A percentile compares a stretch with the other conserved stretches of the same genome.
These are phyloP conservation scores for Diddensiella santjacobensis DNA, from an alignment of 805 yeast genomes.

Conservation along the genomic window DNA sequence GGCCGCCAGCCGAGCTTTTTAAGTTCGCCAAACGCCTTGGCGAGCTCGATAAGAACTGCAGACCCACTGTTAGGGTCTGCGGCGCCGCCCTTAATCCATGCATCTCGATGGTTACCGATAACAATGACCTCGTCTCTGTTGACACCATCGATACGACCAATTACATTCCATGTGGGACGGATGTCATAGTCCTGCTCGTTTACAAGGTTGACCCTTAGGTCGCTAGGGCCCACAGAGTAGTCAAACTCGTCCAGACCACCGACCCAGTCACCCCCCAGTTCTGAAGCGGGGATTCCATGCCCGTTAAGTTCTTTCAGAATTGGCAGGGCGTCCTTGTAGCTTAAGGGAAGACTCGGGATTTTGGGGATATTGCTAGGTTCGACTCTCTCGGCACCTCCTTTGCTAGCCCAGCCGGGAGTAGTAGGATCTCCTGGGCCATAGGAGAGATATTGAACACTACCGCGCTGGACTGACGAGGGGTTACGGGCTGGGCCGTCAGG, in stretches of 20 bases:
- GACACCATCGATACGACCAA: constrained; percentile 57
- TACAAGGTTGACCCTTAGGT: constrained; percentile 48
- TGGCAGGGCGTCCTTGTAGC: constrained; percentile 59
- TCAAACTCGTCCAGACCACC: constrained; percentile 44
- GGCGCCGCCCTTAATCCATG: constrained; percentile 78
- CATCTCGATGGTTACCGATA: constrained; percentile 75
- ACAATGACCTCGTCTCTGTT: constrained; percentile 52
- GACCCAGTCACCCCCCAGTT: constrained; percentile 43
- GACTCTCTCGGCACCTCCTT: constrained; percentile 45
- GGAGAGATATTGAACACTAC: constrained; percentile 63
- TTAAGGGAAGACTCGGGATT: constrained; percentile 70
- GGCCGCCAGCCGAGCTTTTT: constrained; percentile 65
- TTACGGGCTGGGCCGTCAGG: constrained; percentile 77
- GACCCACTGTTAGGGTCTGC: constrained; percentile 77
- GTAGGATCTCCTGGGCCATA: constrained; percentile 74
- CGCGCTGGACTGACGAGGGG: constrained; percentile 73
- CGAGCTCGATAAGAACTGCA: constrained; percentile 60
- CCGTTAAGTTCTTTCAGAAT: constrained; percentile 58
- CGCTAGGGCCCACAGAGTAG: constrained; percentile 52
- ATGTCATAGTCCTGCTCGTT: constrained; percentile 60
- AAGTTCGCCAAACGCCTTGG: constrained; percentile 54
- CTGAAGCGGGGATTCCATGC: constrained; percentile 42
- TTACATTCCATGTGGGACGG: constrained; percentile 58
- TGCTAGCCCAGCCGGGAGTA: constrained; percentile 64
- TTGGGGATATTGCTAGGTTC: constrained; percentile 55